phyloP scores from a whole-genome alignment of 257 asterid genomes.

The Solanum phureja region DNA sequence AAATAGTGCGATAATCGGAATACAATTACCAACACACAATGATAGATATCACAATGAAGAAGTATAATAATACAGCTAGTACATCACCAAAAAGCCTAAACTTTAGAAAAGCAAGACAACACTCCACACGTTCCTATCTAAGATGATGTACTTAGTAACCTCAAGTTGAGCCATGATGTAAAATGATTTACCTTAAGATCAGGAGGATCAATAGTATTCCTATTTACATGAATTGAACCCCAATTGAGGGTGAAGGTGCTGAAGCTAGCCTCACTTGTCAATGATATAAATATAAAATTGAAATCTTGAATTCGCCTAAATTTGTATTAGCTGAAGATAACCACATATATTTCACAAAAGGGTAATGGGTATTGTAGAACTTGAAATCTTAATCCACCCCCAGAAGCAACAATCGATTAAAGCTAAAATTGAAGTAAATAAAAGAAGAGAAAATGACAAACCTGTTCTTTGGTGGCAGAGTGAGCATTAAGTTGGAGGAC shows the following conservation, averaged over 20 bases:
- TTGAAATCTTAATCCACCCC: background rate
- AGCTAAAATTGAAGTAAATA: background rate
- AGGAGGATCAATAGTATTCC: background rate
- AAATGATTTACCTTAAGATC: background rate
- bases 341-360: background rate
- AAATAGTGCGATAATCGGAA: background rate
- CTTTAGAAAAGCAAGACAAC: background rate
- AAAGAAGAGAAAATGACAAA: background rate
- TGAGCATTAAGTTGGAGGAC: slow-evolving; percentile 88
- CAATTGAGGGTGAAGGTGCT: background rate
- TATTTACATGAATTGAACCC: background rate
- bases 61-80: background rate
- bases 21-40: background rate
- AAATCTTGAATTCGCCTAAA: background rate
- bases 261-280: background rate
- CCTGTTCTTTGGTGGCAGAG: slow-evolving; percentile 89
- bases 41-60: background rate
- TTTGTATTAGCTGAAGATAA: background rate
- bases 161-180: background rate
- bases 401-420: background rate
- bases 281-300: background rate
- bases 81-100: background rate
- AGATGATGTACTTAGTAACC: background rate
- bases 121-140: background rate
- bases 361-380: background rate